Base-by-base conservation (phyloP, 2,329 filamentous ascomycete species). In the Fusarium sterilihyphosum region DNA sequence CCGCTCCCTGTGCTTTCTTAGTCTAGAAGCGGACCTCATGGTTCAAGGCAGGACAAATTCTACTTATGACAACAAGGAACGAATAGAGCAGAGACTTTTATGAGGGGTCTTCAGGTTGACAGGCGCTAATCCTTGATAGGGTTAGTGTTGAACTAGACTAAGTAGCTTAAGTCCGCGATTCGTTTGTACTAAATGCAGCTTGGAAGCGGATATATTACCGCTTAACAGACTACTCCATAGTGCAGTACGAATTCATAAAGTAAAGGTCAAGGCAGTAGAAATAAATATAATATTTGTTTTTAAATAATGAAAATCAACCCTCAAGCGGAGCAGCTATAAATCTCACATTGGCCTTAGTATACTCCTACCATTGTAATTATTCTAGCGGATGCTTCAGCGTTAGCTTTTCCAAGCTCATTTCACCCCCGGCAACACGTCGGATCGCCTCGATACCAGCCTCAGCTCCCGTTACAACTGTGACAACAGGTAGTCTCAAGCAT, bases 191-290 rank as follows among this genome's bases (percentile, higher is more conserved):
- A 5, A 17, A 9, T 24, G 6, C 1, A 24, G 17, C 16, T 24
- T 1, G n/a, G 38, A 24, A 18, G n/a, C 5, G 26, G 26, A 26
- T 7, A 26, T 26, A 26, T 26, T 26, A 26, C 26, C 6, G 6
- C 33, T 8, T 8, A 1, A 16, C 2, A 24, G 2, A 3, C 11
- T 44, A 44, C 16, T 2, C 10, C 3, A 10, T n/a, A n/a, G n/a
- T 6, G 40, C 1, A 43, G 5, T 16, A n/a, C 0, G 1, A 10
- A 6, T 2, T 12, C 3, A 24, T 5, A 5, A 12, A 18, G 5
- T 8, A 18, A 24, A 12, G n/a, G 11, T 44, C 8, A 24, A 24
- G 13, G 11, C 10, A 17, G 10, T 18, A 4, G 0, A 18, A 29
- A 29, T 9, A 29, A 29, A 3, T 3, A 9, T 29, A 29, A 3